These are phyloP conservation scores for Oryza glaberrima DNA, from an alignment of 176 grass and related monocot genomes.

Conservation along the genomic window DNA sequence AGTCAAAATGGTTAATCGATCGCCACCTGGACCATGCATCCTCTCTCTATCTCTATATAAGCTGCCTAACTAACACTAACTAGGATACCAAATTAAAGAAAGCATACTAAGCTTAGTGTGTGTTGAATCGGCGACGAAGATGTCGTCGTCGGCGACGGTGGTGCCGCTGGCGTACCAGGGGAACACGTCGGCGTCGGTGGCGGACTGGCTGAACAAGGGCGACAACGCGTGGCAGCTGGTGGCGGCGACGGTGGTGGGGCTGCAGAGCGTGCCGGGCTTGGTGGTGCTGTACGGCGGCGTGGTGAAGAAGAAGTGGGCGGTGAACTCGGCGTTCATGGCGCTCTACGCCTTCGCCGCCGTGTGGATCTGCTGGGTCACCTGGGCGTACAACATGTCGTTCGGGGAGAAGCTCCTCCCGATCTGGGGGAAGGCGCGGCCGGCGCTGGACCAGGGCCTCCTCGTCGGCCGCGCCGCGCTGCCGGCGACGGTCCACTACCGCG, in stretches of 20 bases:
- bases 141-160: constrained; percentile 15
- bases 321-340: constrained; percentile 98
- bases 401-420: constrained; percentile 70
- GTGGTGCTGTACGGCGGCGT: constrained; percentile 89
- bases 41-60: not conserved
- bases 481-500: constrained; percentile 57
- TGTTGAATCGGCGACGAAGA: not conserved
- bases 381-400: constrained; percentile 94
- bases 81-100: not conserved
- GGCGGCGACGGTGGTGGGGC: constrained; percentile 71
- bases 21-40: not conserved
- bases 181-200: constrained; percentile 38
- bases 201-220: constrained; percentile 87
- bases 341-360: constrained; percentile 94
- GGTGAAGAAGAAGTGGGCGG: constrained; percentile 97
- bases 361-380: constrained; percentile 83
- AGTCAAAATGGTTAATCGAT: not conserved
- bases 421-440: constrained; percentile 74
- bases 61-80: too few relatives aligned
- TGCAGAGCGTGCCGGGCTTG: constrained; percentile 73
- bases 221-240: constrained; percentile 91
- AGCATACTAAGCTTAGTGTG: too few relatives aligned
- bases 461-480: constrained; percentile 46
- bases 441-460: constrained; percentile 61
- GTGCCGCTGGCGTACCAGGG: constrained; percentile 59